These are phyloP conservation scores for Vararia minispora DNA, from an alignment of 768 basidiomycete species.

Conservation along the genomic window DNA sequence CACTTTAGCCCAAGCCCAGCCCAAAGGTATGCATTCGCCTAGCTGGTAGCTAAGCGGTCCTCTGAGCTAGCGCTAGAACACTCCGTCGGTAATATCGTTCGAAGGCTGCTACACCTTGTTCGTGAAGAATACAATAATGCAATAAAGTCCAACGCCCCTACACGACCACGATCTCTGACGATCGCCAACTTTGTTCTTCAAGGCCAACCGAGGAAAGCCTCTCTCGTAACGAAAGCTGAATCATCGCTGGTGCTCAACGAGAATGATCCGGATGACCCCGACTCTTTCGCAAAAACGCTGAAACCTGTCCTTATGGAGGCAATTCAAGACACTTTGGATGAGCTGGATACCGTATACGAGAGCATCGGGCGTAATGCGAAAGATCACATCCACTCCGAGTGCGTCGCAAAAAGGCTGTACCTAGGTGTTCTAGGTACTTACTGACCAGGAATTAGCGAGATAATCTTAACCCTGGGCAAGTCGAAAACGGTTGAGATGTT, in stretches of 20 bases:
- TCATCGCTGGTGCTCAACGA: conserved; percentile 49
- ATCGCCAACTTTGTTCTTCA: conserved; percentile 77
- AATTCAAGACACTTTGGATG: conserved; percentile 92
- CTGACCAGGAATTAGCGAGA: conserved; percentile 48
- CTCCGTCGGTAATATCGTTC: conserved; percentile 89
- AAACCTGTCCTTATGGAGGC: conserved; percentile 96
- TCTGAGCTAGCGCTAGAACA: conserved; percentile 54
- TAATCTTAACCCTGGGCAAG: conserved; percentile 88
- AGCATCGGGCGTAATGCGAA: conserved; percentile 89
- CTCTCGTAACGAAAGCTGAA: conserved; percentile 32
- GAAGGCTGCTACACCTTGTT: conserved; percentile 87
- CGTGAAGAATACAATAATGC: conserved; percentile 92
- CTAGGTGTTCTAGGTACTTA: not conserved
- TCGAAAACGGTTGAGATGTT: conserved; percentile 92
- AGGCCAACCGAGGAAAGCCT: conserved; percentile 54
- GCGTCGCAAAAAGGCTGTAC: too few relatives aligned
- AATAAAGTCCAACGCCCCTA: conserved; percentile 32
- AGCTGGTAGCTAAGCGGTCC: not conserved
- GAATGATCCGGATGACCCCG: conserved; percentile 64
- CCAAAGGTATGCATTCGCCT: conserved; percentile 57
- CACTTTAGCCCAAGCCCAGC: conserved; percentile 80
- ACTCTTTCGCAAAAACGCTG: conserved; percentile 64
- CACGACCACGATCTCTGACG: conserved; percentile 39
- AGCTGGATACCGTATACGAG: conserved; percentile 92
- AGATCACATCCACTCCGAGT: conserved; percentile 99